phyloP scores from a whole-genome alignment of 2,329 filamentous ascomycete genomes.

The Lecanicillium sp. region DNA sequence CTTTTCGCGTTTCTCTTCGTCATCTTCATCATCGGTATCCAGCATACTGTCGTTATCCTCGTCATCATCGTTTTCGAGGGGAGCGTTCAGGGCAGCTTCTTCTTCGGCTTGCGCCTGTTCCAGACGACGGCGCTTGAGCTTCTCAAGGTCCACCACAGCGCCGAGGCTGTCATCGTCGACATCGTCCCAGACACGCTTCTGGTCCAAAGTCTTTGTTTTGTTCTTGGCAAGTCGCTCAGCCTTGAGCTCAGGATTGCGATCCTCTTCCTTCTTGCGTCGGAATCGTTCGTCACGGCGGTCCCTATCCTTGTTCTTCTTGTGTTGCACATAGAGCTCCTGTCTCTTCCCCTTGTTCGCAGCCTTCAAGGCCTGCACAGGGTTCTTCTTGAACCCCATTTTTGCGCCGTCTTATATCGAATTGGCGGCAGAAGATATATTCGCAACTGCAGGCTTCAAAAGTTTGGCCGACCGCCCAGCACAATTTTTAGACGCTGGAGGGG shows the following conservation, averaged over 20 bases:
- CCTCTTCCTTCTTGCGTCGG: slow-evolving; percentile 76
- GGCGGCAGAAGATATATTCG: neutral
- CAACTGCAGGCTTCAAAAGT: slow-evolving; percentile 2
- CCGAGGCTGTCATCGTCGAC: slow-evolving; percentile 56
- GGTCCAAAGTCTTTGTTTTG: slow-evolving; percentile 73
- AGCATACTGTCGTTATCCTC: slow-evolving; percentile 76
- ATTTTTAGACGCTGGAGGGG: slow-evolving; percentile 16
- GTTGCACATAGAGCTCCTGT: slow-evolving; percentile 69
- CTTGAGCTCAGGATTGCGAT: slow-evolving; percentile 70
- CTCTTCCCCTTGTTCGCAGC: slow-evolving; percentile 73
- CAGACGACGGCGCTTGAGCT: slow-evolving; percentile 51
- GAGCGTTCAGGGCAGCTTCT: slow-evolving; percentile 39
- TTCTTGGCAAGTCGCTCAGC: slow-evolving; percentile 70
- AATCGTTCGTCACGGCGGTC: slow-evolving; percentile 71
- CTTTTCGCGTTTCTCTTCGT: slow-evolving; percentile 41
- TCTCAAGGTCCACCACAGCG: slow-evolving; percentile 51
- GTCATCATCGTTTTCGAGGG: slow-evolving; percentile 42
- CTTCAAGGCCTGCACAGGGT: slow-evolving; percentile 34
- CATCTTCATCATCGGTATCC: slow-evolving; percentile 53
- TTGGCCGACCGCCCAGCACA: slow-evolving; percentile 11
- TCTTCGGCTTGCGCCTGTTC: slow-evolving; percentile 48
- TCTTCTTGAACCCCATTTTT: slow-evolving; percentile 30
- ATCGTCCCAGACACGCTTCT: slow-evolving; percentile 87
- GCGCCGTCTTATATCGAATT: neutral
- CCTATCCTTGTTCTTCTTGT: slow-evolving; percentile 71